Evolutionary conservation across 139 green algal genomes (phyloP).

Genomic region (Coccomyxa sp.): DNA sequence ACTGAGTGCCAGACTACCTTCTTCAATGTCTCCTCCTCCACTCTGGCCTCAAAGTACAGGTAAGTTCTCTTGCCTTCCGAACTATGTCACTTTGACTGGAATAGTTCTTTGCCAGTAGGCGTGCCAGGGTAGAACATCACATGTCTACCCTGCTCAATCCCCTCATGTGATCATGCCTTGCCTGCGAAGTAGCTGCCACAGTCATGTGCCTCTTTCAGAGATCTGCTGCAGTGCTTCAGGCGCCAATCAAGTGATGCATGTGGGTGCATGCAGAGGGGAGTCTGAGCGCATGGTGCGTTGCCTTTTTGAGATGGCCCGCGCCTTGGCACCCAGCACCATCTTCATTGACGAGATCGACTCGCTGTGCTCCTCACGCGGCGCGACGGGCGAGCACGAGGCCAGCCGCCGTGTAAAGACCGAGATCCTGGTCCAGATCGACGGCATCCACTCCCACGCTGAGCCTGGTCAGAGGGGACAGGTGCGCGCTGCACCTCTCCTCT

Average conservation of each 20-base stretch:
- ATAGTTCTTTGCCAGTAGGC: background rate
- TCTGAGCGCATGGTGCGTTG: constrained; percentile 54
- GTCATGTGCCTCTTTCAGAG: too few relatives aligned
- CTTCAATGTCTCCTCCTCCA: constrained; percentile 90
- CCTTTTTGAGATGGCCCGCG: constrained; percentile 84
- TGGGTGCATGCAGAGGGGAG: constrained; percentile 24
- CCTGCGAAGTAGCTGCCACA: too few relatives aligned
- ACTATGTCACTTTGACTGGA: background rate
- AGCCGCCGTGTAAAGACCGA: constrained; percentile 87
- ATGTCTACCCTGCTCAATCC: too few relatives aligned
- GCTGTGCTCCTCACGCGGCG: constrained; percentile 75
- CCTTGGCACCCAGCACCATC: constrained; percentile 71
- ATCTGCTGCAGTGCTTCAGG: too few relatives aligned
- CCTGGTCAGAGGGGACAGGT: constrained; percentile 16
- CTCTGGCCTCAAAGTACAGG: constrained; percentile 90
- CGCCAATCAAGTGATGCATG: background rate
- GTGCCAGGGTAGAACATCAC: too few relatives aligned
- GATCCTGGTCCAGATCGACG: constrained; percentile 73
- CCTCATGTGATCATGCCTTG: too few relatives aligned
- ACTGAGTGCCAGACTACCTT: constrained; percentile 90
- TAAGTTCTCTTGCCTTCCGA: background rate
- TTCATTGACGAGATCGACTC: constrained; percentile 95
- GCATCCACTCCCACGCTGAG: constrained; percentile 24
- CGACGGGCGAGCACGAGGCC: constrained; percentile 84
- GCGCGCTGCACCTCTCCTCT: background rate